These are phyloP conservation scores for Straminergon stramineum DNA, from an alignment of 225 moss, liverwort and hornwort species.

Conservation along the genomic window DNA sequence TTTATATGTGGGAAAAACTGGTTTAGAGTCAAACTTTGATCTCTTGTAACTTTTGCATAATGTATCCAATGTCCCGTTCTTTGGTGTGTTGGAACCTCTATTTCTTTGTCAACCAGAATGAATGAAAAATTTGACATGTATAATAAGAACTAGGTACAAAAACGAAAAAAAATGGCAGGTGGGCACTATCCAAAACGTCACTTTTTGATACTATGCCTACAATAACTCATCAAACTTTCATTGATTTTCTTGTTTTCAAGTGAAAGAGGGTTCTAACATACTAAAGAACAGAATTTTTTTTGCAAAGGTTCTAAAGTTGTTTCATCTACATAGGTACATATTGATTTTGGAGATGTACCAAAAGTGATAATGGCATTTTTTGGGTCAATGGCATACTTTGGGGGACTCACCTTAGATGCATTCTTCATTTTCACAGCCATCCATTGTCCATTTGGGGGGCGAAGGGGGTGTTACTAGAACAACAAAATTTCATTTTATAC, in stretches of 20 bases:
- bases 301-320: too few species aligned
- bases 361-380: too few species aligned
- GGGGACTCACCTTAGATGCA: accelerated
- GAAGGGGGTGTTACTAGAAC: accelerated
- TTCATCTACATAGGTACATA: accelerated
- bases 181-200: accelerated
- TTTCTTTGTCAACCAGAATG: too few species aligned
- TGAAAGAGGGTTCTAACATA: accelerated
- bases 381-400: accelerated
- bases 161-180: too few species aligned
- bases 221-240: neutral
- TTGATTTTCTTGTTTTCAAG: neutral
- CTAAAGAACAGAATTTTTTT: neutral
- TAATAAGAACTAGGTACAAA: too few species aligned
- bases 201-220: neutral
- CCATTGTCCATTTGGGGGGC: accelerated
- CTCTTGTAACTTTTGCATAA: accelerated
- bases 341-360: neutral
- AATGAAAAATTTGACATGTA: too few species aligned
- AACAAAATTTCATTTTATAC: neutral
- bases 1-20: too few species aligned
- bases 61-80: accelerated
- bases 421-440: neutral
- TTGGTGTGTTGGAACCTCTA: too few species aligned
- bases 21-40: too few species aligned